phyloP scores from a whole-genome alignment of 345 rosid genomes.

The Citrus mangshanensis region DNA sequence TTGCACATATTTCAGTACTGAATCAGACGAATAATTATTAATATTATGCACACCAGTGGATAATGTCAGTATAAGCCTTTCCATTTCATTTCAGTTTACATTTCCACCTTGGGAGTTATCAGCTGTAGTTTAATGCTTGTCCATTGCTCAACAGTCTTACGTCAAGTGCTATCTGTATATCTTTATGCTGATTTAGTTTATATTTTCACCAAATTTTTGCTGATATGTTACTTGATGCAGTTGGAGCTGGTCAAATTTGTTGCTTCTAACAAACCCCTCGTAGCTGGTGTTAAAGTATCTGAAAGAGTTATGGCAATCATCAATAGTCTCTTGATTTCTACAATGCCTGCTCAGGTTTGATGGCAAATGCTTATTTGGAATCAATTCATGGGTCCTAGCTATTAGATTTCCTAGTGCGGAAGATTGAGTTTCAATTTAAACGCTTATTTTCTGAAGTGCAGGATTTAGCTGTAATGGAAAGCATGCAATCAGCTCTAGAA shows the following conservation, averaged over 20 bases:
- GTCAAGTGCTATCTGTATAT: neutral
- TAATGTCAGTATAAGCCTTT: neutral
- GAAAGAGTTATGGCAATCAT: conserved; percentile 63
- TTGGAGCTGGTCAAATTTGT: conserved; percentile 66
- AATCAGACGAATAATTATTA: neutral
- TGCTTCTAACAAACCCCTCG: conserved; percentile 62
- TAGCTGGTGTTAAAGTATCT: conserved; percentile 63
- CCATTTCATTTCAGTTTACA: neutral
- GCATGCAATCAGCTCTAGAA: conserved; percentile 78
- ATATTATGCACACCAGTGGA: neutral
- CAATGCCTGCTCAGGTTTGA: conserved; percentile 66
- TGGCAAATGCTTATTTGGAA: conserved; percentile 11
- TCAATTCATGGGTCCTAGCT: conserved; percentile 1
- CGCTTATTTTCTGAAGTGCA: conserved; percentile 28
- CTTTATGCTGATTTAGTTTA: neutral
- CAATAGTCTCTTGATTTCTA: conserved; percentile 49
- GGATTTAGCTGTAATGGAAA: conserved; percentile 84
- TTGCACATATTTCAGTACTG: neutral
- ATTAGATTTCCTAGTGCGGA: conserved; percentile 6
- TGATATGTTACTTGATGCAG: conserved; percentile 37
- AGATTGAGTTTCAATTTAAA: neutral
- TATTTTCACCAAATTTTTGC: neutral
- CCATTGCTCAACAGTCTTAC: neutral
- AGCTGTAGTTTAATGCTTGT: neutral
- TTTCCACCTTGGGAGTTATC: neutral